Evolutionary conservation across 2,329 filamentous ascomycete genomes (phyloP).

Genomic region (Fusarium sublunatum): DNA sequence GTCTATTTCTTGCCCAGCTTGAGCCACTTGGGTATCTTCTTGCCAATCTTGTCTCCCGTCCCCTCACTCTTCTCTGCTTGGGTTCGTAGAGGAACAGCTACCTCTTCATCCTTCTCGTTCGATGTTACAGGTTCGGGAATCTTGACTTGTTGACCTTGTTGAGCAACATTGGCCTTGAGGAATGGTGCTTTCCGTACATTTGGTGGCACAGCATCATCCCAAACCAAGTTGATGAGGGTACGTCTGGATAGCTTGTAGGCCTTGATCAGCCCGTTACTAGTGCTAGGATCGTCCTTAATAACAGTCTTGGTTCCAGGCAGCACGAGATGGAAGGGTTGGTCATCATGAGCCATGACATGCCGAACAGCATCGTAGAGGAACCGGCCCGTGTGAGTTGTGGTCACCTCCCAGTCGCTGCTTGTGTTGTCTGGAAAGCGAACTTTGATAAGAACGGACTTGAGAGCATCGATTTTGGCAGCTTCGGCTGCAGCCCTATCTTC

Average conservation of each 20-base stretch:
- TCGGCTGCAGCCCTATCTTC: slow-evolving; percentile 75
- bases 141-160: slow-evolving; percentile 73
- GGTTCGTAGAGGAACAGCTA: slow-evolving; percentile 37
- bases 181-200: slow-evolving; percentile 67
- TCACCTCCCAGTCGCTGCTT: slow-evolving; percentile 78
- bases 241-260: slow-evolving; percentile 76
- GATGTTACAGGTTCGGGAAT: slow-evolving; percentile 66
- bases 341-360: slow-evolving; percentile 72
- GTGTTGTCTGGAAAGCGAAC: slow-evolving; percentile 90
- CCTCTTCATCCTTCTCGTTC: slow-evolving; percentile 52
- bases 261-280: slow-evolving; percentile 71
- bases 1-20: slow-evolving; percentile 76
- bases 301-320: slow-evolving; percentile 66
- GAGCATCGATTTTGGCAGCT: slow-evolving; percentile 71
- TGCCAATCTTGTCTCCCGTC: slow-evolving; percentile 68
- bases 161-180: slow-evolving; percentile 67
- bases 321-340: slow-evolving; percentile 78
- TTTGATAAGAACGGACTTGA: slow-evolving; percentile 78
- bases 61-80: slow-evolving; percentile 53
- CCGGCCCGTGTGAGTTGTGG: slow-evolving; percentile 73
- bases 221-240: slow-evolving; percentile 80
- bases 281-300: slow-evolving; percentile 60
- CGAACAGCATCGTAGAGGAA: slow-evolving; percentile 81
- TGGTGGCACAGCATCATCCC: slow-evolving; percentile 72
- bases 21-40: slow-evolving; percentile 81